A percentile compares a stretch with the other conserved stretches of the same genome.
Evolutionary conservation across 1,284 basidiomycete species (phyloP).

Genomic region (Sporisorium graminicola): DNA sequence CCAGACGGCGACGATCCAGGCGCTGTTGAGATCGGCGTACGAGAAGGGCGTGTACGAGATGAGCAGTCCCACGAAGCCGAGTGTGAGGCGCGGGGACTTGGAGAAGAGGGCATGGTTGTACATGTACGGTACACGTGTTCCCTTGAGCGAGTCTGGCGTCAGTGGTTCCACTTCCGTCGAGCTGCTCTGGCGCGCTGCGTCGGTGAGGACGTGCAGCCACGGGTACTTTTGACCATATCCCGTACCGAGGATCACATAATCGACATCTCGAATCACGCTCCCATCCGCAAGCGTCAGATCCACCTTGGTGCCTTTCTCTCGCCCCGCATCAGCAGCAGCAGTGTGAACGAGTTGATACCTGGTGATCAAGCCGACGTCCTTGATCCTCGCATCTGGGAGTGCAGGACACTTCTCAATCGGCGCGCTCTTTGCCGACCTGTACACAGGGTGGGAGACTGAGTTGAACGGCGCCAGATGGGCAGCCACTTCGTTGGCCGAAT

Average conservation of each 20-base stretch:
- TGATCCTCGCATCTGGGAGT: constrained; percentile 55
- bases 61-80: constrained; percentile 52
- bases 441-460: constrained; percentile 38
- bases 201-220: constrained; percentile 49
- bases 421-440: constrained; percentile 31
- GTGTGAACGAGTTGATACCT: constrained; percentile 23
- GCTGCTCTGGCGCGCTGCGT: constrained; percentile 9
- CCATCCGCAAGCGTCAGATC: constrained; percentile 51
- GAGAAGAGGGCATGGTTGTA: constrained; percentile 47
- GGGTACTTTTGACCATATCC: constrained; percentile 55
- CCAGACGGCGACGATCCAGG: constrained; percentile 52
- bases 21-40: constrained; percentile 41
- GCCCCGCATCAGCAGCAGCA: background rate
- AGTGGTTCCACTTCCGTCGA: constrained; percentile 8
- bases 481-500: constrained; percentile 60
- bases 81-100: constrained; percentile 21
- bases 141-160: constrained; percentile 27
- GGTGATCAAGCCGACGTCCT: constrained; percentile 54
- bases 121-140: constrained; percentile 31
- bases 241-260: constrained; percentile 51
- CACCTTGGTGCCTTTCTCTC: constrained; percentile 17
- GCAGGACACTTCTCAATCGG: constrained; percentile 45
- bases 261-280: constrained; percentile 39
- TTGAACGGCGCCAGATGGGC: constrained; percentile 56
- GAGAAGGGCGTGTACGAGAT: constrained; percentile 52